Percentiles rank a stretch among this genome's conserved stretches.
Evolutionary conservation across 192 early-diverging fungal species (phyloP).

Genomic region (Coemansia sp.): DNA sequence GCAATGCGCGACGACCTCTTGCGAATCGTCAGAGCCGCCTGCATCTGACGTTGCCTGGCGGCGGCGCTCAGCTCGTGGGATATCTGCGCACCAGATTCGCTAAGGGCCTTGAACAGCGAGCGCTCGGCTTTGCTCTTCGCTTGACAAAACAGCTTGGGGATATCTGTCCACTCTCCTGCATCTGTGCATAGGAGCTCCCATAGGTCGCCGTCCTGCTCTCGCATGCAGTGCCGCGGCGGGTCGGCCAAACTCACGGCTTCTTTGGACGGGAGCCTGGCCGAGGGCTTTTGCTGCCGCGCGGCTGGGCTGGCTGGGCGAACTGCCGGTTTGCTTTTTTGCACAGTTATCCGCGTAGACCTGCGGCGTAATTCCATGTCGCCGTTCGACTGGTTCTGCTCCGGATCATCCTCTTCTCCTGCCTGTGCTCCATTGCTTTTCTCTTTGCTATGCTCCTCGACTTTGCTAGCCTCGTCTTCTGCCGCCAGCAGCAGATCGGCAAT

Average conservation of each 20-base stretch:
- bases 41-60: not conserved
- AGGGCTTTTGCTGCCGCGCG: not conserved
- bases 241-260: conserved; percentile 12
- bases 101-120: conserved; percentile 2
- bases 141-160: conserved; percentile 2
- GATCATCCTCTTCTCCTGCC: not conserved
- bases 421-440: not conserved
- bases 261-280: not conserved
- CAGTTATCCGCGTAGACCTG: conserved; percentile 11
- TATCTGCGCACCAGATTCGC: not conserved
- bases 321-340: not conserved
- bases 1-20: conserved; percentile 22
- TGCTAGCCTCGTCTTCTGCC: not conserved
- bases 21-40: conserved; percentile 3
- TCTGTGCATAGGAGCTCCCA: conserved; percentile 36
- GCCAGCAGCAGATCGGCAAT: conserved; percentile 22
- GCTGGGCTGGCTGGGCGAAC: not conserved
- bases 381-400: not conserved
- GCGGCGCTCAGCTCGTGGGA: conserved; percentile 1
- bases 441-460: not conserved
- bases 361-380: conserved; percentile 1
- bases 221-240: conserved; percentile 22
- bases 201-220: conserved; percentile 30
- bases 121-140: conserved; percentile 9
- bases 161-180: conserved; percentile 14